Conservation (phyloP, 768 basidiomycete genomes). For the Tricholoma furcatifolium region DNA sequence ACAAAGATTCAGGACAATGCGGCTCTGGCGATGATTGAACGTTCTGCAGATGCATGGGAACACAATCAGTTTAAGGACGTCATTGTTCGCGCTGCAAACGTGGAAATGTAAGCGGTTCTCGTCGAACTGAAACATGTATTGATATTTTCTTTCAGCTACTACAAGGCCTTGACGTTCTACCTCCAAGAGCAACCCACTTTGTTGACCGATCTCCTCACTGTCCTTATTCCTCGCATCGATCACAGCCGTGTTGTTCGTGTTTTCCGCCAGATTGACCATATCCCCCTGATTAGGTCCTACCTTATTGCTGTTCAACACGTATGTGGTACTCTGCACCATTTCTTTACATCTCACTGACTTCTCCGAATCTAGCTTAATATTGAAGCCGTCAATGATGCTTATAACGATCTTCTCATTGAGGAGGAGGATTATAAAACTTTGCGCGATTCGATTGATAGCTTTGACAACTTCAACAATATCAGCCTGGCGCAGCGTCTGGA, state of each 20-base stretch:
- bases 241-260: conserved; percentile 94
- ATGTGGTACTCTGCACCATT: conserved; percentile 24
- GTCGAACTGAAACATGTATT: conserved; percentile 1
- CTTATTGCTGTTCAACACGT: conserved; percentile 96
- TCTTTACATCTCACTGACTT: not conserved
- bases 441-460: conserved; percentile 96
- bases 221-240: conserved; percentile 91
- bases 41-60: conserved; percentile 98
- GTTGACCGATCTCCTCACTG: conserved; percentile 89
- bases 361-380: conserved; percentile 86
- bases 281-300: conserved; percentile 94
- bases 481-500: conserved; percentile 83
- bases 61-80: conserved; percentile 99
- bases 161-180: conserved; percentile 94
- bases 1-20: conserved; percentile 78
- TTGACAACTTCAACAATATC: conserved; percentile 96
- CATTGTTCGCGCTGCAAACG: conserved; percentile 92
- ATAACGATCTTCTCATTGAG: conserved; percentile 97
- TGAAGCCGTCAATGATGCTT: conserved; percentile 96
- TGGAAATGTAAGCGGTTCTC: conserved; percentile 75
- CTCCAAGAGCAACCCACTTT: conserved; percentile 91
- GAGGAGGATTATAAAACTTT: conserved; percentile 99
- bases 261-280: conserved; percentile 93
- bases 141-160: conserved; percentile 58
- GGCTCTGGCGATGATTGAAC: conserved; percentile 97